A percentile compares a stretch with the other conserved stretches of the same genome.
phyloP scores from a whole-genome alignment of 2,329 filamentous ascomycete species.

The Paradendryphiella salina region DNA sequence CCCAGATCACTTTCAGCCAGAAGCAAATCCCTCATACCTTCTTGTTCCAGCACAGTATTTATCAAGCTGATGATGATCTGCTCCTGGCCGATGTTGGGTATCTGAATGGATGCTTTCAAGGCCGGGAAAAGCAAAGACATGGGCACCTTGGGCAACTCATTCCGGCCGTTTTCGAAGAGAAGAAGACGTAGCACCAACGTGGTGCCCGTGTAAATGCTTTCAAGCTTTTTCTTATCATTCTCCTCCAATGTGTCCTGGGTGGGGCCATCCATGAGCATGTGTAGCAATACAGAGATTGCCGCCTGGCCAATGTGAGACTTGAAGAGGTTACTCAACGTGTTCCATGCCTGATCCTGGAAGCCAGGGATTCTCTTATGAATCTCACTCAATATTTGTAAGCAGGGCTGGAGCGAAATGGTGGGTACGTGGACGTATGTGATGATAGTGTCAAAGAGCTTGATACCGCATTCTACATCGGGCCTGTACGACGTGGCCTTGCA shows the following conservation, averaged over 20 bases:
- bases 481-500: conserved; percentile 68
- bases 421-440: conserved; percentile 75
- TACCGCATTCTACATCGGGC: conserved; percentile 68
- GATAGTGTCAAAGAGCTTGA: conserved; percentile 69
- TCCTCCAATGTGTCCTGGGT: conserved; percentile 29
- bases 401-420: conserved; percentile 62
- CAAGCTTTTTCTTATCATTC: conserved; percentile 23
- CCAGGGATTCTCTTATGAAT: conserved; percentile 68
- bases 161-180: conserved; percentile 38
- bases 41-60: conserved; percentile 47
- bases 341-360: conserved; percentile 68
- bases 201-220: conserved; percentile 36
- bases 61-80: conserved; percentile 58
- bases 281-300: conserved; percentile 66
- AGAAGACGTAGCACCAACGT: conserved; percentile 39
- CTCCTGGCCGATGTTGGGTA: conserved; percentile 36
- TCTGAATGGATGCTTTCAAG: conserved; percentile 38
- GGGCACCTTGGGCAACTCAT: conserved; percentile 42
- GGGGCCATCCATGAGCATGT: conserved; percentile 51
- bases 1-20: conserved; percentile 70
- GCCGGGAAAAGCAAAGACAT: conserved; percentile 42
- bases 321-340: conserved; percentile 69
- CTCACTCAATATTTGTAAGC: conserved; percentile 71
- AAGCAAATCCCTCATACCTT: conserved; percentile 60
- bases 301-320: conserved; percentile 73